Evolutionary conservation across 148 eudicot species (phyloP), one percentile per base, ranked within the genome.

Genomic region (Camellia japonica): DNA sequence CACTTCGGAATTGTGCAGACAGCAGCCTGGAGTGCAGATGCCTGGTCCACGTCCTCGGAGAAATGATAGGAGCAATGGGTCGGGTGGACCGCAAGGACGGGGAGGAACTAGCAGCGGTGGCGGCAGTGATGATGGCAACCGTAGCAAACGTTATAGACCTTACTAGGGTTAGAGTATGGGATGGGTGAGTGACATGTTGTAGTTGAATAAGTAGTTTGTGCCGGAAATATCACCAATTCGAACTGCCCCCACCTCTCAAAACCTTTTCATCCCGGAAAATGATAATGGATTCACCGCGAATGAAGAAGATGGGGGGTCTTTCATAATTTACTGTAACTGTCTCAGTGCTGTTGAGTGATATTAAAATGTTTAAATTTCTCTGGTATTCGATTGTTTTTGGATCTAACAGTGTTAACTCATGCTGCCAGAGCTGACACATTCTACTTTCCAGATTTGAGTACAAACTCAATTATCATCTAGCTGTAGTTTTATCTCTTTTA

Each of bases 21-120:
- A 96, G 80, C 99, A 96, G 84, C 99, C 98, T 4, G 98, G 99
- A 67, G 89, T 80, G 78, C 98, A 92, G 85, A 83, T 90, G 41
- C 88, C 89, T 11, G 84, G 82, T 2, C 86, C 79, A 54, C 83
- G 92, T 68, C 92, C 98, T 23, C 87, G 90, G 79, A 93, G 98
- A 82, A 87, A 90, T 82, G 98, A 92, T 78, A 83, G 98, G 20
- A 85, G 88, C 80, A 94, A 90, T 81, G 94, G 90, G 73, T 86
- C 90, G 0, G 93, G 96, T 64, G 89, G 91, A 14, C 77, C 90
- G 16, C 93, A 86, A 63, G 94, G 83, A 69, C 85, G 97, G 72
- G 97, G 97, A 78, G 87, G 92, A 83, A 47, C 82, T 70, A 81
- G 95, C 77, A 77, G 92, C 68, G 83, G 95, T 79, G 79, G 92